Conservation (phyloP, 2,329 filamentous ascomycete species). For the Ciborinia camelliae region DNA sequence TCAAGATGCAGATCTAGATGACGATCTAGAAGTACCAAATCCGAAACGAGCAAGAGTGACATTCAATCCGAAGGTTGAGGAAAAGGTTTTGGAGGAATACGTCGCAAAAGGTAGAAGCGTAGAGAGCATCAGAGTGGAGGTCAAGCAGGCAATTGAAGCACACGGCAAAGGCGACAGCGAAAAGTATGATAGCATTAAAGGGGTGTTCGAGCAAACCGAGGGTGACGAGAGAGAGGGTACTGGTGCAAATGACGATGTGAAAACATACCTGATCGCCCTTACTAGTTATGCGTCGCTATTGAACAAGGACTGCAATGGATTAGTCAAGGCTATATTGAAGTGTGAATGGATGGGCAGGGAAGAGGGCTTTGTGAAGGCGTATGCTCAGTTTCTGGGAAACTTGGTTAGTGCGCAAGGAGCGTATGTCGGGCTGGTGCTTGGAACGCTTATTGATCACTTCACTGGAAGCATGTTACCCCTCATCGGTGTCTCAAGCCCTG, state of each 20-base stretch:
- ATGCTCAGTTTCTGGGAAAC: conserved; percentile 64
- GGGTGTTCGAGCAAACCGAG: conserved; percentile 44
- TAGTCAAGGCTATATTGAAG: conserved; percentile 57
- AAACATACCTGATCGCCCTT: conserved; percentile 60
- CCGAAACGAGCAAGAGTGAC: conserved; percentile 35
- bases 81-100: conserved; percentile 36
- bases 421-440: conserved; percentile 70
- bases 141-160: conserved; percentile 46
- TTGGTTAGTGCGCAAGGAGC: conserved; percentile 80
- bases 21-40: conserved; percentile 30
- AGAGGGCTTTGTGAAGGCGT: conserved; percentile 62
- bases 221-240: conserved; percentile 26
- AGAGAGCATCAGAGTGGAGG: conserved; percentile 35
- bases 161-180: conserved; percentile 56
- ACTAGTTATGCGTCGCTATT: conserved; percentile 59
- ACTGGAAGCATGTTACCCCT: conserved; percentile 45
- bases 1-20: conserved; percentile 32
- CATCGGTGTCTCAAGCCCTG: conserved; percentile 37
- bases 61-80: conserved; percentile 37
- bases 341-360: conserved; percentile 65
- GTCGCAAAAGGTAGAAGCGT: conserved; percentile 29
- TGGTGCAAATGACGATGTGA: conserved; percentile 42
- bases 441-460: conserved; percentile 79
- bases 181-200: conserved; percentile 59
- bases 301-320: conserved; percentile 54